Conservation (phyloP, 2,329 filamentous ascomycete genomes). For the Hirsutella thompsonii region DNA sequence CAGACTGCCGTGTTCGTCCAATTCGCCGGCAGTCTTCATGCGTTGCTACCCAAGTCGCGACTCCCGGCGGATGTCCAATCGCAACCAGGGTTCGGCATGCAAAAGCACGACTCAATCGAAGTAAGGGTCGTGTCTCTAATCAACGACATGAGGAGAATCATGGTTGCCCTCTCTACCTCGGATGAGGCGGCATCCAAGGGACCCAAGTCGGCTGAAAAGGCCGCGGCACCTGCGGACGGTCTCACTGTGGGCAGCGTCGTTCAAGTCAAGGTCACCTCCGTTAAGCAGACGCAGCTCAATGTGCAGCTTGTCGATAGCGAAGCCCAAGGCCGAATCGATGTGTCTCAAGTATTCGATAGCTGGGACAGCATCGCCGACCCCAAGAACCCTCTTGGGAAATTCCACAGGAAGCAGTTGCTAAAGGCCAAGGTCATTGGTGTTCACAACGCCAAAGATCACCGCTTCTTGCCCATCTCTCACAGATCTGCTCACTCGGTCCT, state of each 20-base stretch:
- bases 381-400: conserved; percentile 64
- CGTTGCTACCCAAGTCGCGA: conserved; percentile 67
- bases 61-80: conserved; percentile 57
- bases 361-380: conserved; percentile 79
- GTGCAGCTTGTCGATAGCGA: conserved; percentile 63
- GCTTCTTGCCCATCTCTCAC: conserved; percentile 85
- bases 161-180: conserved; percentile 34
- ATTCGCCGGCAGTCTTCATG: conserved; percentile 66
- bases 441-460: conserved; percentile 81
- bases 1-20: conserved; percentile 76
- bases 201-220: conserved; percentile 17
- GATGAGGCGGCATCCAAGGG: conserved; percentile 27
- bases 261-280: conserved; percentile 66
- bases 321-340: conserved; percentile 82
- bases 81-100: conserved; percentile 65
- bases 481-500: conserved; percentile 70
- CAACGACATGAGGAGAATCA: conserved; percentile 53
- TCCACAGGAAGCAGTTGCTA: conserved; percentile 58
- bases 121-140: conserved; percentile 65
- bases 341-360: conserved; percentile 77
- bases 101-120: conserved; percentile 61
- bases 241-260: conserved; percentile 59
- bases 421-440: conserved; percentile 70
- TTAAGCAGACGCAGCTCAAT: conserved; percentile 88
- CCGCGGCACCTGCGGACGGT: conserved; percentile 45